Conservation (phyloP, 1,284 basidiomycete genomes). For the Caloboletus firmus region DNA sequence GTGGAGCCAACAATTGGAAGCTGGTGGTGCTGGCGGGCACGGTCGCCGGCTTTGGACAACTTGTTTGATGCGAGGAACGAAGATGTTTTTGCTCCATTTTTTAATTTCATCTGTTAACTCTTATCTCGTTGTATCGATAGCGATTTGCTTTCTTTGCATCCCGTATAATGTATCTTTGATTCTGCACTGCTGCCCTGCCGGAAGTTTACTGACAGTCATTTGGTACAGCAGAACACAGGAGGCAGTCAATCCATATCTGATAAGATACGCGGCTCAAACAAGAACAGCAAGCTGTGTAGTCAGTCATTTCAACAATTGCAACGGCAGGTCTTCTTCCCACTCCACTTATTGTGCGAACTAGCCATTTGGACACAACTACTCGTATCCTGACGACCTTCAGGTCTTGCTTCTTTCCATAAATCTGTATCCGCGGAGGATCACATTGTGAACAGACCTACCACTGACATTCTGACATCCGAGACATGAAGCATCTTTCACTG, state of each 20-base stretch:
- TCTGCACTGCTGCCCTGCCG: background rate
- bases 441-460: background rate
- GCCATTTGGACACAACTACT: background rate
- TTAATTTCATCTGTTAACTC: background rate
- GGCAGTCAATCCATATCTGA: slow-evolving; percentile 8
- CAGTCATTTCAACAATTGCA: background rate
- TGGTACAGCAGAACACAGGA: background rate
- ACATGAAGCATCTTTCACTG: slow-evolving; percentile 39
- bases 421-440: background rate
- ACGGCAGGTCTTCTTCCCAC: background rate
- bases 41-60: slow-evolving; percentile 1
- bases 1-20: background rate
- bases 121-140: slow-evolving; percentile 10
- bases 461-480: background rate
- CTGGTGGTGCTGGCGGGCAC: slow-evolving; percentile 5
- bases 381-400: background rate
- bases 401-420: background rate
- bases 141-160: background rate
- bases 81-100: background rate
- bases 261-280: slow-evolving; percentile 17
- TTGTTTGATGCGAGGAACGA: slow-evolving; percentile 11
- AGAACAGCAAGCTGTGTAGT: slow-evolving; percentile 18
- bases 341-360: slow-evolving; percentile 2
- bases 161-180: background rate
- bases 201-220: background rate